Conservation (phyloP, 148 eudicot genomes). For the Drosera capensis region DNA sequence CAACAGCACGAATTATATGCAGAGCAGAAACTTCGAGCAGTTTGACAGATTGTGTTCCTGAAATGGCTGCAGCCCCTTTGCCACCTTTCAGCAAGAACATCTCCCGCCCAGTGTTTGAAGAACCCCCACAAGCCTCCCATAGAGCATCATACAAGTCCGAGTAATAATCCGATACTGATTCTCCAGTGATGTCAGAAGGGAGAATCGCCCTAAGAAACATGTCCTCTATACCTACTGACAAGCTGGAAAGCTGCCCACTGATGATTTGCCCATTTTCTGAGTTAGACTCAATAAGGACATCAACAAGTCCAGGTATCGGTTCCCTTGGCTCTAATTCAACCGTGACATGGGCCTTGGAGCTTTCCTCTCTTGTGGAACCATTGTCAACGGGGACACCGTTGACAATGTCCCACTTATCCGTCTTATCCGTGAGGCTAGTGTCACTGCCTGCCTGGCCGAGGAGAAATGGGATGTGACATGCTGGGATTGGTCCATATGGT, state of each 20-base stretch:
- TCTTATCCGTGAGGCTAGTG: slow-evolving; percentile 10
- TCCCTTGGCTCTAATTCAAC: slow-evolving; percentile 79
- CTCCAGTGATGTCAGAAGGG: slow-evolving; percentile 37
- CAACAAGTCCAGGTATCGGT: slow-evolving; percentile 81
- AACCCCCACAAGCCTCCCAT: slow-evolving; percentile 86
- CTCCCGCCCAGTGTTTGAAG: slow-evolving; percentile 71
- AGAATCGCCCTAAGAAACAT: slow-evolving; percentile 65
- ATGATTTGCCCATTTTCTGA: slow-evolving; percentile 72
- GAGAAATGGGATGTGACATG: slow-evolving; percentile 73
- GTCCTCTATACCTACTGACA: slow-evolving; percentile 82
- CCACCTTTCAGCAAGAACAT: slow-evolving; percentile 65
- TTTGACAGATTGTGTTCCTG: slow-evolving; percentile 86
- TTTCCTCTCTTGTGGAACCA: slow-evolving; percentile 18
- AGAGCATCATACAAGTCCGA: slow-evolving; percentile 58
- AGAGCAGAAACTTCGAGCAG: slow-evolving; percentile 62
- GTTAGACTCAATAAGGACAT: slow-evolving; percentile 65
- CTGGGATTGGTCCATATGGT: slow-evolving; percentile 64
- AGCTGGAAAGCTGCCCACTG: slow-evolving; percentile 55
- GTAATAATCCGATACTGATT: slow-evolving; percentile 30
- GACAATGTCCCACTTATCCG: slow-evolving; percentile 44
- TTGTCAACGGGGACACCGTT: slow-evolving; percentile 50
- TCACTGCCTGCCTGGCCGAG: slow-evolving; percentile 43
- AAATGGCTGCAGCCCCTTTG: slow-evolving; percentile 56
- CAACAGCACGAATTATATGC: slow-evolving; percentile 44
- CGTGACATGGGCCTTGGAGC: slow-evolving; percentile 30